Base-by-base conservation (phyloP, 2,329 filamentous ascomycete genomes). In the Botrytis squamosa region DNA sequence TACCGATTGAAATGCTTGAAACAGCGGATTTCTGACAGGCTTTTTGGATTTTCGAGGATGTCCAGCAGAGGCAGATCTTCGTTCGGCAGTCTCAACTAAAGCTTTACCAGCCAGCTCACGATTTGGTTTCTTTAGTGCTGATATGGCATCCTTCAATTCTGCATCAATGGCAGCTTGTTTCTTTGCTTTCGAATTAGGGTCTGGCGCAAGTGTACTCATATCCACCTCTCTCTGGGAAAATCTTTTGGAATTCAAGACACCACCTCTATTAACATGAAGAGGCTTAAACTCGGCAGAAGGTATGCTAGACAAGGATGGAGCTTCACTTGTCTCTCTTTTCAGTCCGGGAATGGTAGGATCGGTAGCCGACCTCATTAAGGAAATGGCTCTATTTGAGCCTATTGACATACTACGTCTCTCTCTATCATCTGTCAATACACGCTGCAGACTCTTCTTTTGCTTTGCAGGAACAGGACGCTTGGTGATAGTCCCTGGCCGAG, bases 101-200 rank as follows among this genome's bases (percentile, higher is more conserved):
- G 89, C 87, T 78, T 90, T 90, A 46, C 90, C 89, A 20, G 91
- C 91, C 59, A 92, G 85, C 36, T 89, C 87, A 64, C 93, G 88
- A 78, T 95, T 94, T 1, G 93, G 93, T 81, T 91, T 93, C 80
- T 92, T 91, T 60, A 95, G 81, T 16, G 90, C 88, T 9, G 88
- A 88, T 68, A 96, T 95, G 14, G 93, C 93, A 74, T 93, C 88
- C 77, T 89, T 88, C 49, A 95, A 82, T 79, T 94, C 91, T 42
- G 90, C 88, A 66, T 93, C 89, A 2, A 93, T 86, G 36, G 88
- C 83, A 4, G 90, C 90, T 79, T 91, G 91, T 81, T 89, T 92
- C 78, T 85, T 89, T 46, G 88, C 85, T 81, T 88, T 93, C 1
- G 84, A 81, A 73, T 90, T 88, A 3, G 86, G 86, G 44, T 85